These are phyloP conservation scores for Cytospora piceicola DNA, from an alignment of 2,329 filamentous ascomycete genomes.

Conservation along the genomic window DNA sequence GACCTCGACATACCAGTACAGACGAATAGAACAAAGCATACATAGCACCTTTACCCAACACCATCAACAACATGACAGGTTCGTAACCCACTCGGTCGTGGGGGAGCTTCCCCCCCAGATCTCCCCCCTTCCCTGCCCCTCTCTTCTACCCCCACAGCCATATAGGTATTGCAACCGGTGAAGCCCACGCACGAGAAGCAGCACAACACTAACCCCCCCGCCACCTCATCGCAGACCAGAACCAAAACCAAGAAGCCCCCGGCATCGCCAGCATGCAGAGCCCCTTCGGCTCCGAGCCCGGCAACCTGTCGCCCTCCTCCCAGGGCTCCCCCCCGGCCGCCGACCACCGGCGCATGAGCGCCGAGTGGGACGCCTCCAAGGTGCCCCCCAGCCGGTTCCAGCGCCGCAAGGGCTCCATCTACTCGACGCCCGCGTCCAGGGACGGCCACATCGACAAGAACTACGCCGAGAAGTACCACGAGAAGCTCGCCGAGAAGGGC, in stretches of 20 bases:
- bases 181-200: neutral
- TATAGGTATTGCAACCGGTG: neutral
- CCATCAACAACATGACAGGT: slow-evolving; percentile 25
- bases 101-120: slow-evolving; percentile 9
- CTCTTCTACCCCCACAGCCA: neutral
- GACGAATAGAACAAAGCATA: slow-evolving; percentile 3
- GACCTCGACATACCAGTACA: neutral
- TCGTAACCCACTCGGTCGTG: neutral
- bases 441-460: slow-evolving; percentile 67
- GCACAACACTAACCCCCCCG: neutral
- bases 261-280: slow-evolving; percentile 28
- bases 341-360: slow-evolving; percentile 44
- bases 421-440: slow-evolving; percentile 65
- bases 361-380: slow-evolving; percentile 66
- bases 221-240: slow-evolving; percentile 24
- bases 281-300: slow-evolving; percentile 15
- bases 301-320: slow-evolving; percentile 31
- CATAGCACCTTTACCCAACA: slow-evolving; percentile 1
- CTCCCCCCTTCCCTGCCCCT: neutral
- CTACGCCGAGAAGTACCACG: slow-evolving; percentile 63
- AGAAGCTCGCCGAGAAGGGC: slow-evolving; percentile 59
- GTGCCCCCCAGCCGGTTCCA: slow-evolving; percentile 70
- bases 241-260: slow-evolving; percentile 35
- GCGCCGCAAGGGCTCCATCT: slow-evolving; percentile 71
- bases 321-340: slow-evolving; percentile 40